phyloP scores from a whole-genome alignment of 23 red algal species.

The Cyanidioschyzon merolae region DNA sequence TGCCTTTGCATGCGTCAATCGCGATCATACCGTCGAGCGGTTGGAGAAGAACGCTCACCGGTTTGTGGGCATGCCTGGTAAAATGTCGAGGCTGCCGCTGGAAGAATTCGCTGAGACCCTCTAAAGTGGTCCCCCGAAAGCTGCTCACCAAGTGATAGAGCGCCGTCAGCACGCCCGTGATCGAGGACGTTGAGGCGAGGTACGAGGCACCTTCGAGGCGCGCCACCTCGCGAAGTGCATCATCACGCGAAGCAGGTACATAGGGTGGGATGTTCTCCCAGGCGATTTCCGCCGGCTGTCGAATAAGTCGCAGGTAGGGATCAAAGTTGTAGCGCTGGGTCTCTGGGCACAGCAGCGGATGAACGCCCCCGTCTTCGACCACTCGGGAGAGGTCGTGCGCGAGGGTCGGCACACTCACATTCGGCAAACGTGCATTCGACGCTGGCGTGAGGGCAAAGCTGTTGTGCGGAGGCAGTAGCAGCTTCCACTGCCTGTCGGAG shows the following conservation, averaged over 20 bases:
- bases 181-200: constrained; percentile 52
- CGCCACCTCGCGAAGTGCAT: constrained; percentile 39
- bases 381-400: constrained; percentile 47
- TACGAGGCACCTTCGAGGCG: constrained; percentile 16
- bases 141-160: constrained; percentile 67
- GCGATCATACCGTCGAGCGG: constrained; percentile 17
- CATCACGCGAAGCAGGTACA: constrained; percentile 44
- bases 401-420: constrained; percentile 28
- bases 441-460: neutral
- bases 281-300: constrained; percentile 40
- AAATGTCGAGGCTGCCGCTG: constrained; percentile 39
- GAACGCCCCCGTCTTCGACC: constrained; percentile 40
- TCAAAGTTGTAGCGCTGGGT: constrained; percentile 6
- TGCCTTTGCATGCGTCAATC: constrained; percentile 28
- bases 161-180: constrained; percentile 38
- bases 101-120: constrained; percentile 38
- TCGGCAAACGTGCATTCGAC: neutral
- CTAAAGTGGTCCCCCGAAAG: constrained; percentile 43
- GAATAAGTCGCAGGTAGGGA: constrained; percentile 12
- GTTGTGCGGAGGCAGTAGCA: neutral
- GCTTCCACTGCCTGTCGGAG: neutral
- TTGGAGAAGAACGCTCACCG: constrained; percentile 43
- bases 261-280: constrained; percentile 54
- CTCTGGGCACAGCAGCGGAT: constrained; percentile 27
- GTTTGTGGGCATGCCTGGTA: constrained; percentile 33